Evolutionary conservation across 192 early-diverging fungal genomes (phyloP).

Genomic region (Umbelopsis isabellina): DNA sequence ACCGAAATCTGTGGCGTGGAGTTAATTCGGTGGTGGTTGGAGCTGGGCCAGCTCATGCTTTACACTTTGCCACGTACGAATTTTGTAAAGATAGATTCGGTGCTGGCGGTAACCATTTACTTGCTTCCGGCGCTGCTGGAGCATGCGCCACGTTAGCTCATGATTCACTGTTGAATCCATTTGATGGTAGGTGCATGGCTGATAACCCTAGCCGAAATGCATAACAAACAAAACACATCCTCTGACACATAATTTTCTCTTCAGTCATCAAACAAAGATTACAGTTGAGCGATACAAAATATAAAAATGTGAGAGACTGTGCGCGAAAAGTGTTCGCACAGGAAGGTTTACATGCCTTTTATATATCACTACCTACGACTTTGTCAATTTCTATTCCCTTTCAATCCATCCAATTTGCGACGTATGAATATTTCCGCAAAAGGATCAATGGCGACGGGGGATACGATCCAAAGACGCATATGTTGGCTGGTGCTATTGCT

Average conservation of each 20-base stretch:
- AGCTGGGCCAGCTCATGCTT: constrained; percentile 93
- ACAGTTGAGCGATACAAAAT: constrained; percentile 80
- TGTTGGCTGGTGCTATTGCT: constrained; percentile 84
- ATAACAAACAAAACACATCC: neutral
- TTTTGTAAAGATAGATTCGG: constrained; percentile 81
- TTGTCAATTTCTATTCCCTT: constrained; percentile 94
- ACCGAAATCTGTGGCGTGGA: constrained; percentile 86
- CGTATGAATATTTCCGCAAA: constrained; percentile 89
- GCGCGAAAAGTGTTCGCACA: constrained; percentile 64
- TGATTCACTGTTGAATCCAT: constrained; percentile 95
- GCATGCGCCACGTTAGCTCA: constrained; percentile 85
- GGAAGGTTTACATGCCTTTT: constrained; percentile 88
- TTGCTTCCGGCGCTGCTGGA: constrained; percentile 79
- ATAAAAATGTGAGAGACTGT: constrained; percentile 74
- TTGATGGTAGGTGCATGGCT: constrained; percentile 71
- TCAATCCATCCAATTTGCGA: constrained; percentile 91
- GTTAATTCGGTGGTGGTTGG: constrained; percentile 92
- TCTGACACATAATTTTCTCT: neutral
- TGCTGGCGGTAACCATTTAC: constrained; percentile 60
- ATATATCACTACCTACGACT: constrained; percentile 93
- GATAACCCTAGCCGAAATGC: neutral
- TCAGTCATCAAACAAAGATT: constrained; percentile 92
- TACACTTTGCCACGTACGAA: constrained; percentile 96
- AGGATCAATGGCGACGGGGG: constrained; percentile 75
- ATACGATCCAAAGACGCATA: constrained; percentile 89